Base-by-base conservation (phyloP, 192 early-diverging fungal genomes). In the Bifiguratus adelaidae region DNA sequence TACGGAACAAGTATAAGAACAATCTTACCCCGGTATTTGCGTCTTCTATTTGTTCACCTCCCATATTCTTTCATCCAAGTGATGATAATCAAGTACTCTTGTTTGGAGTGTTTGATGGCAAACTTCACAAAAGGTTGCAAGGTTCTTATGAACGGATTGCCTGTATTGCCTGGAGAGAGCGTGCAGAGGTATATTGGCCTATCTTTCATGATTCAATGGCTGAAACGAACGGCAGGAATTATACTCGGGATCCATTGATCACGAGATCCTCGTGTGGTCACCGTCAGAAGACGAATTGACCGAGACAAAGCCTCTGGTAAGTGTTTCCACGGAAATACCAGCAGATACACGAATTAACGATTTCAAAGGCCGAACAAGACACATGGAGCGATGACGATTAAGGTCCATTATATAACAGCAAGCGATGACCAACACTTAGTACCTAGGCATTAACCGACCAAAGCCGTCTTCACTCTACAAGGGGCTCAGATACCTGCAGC, bases 71-170 rank as follows among this genome's bases (percentile, higher is more conserved):
- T 48, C 55, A 67, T 37, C 85, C 85, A 3, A 68, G 62, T 13
- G 61, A 69, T 41, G 61, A 70, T 51, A 53, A 63, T 21, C 58
- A 64, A 9, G 69, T 86, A 13, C 47, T 77, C 5, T 67, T 76
- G 21, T 75, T 77, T 48, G 76, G 81, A 16, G 13, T 86, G 34
- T 56, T 61, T 24, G 64, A 60, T 1, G 89, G 86, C 0, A 40
- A 58, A 21, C 55, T 70, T 7, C 47, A 79, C 2, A 71, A 70
- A 35, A 50, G 56, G 21, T 61, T 92, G 18, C 58, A 62, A 27
- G 80, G 82, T 5, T 76, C 85, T 26, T 74, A 78, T 69, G 78
- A 73, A 2, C 44, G 77, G 18, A 54, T 72, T 13, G 65, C 63
- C 1, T 82, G 82, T 42, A 67, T 80, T 9, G 73, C 61, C 4